phyloP scores from a whole-genome alignment of 1,284 basidiomycete genomes.

The Calocybe gambosa region DNA sequence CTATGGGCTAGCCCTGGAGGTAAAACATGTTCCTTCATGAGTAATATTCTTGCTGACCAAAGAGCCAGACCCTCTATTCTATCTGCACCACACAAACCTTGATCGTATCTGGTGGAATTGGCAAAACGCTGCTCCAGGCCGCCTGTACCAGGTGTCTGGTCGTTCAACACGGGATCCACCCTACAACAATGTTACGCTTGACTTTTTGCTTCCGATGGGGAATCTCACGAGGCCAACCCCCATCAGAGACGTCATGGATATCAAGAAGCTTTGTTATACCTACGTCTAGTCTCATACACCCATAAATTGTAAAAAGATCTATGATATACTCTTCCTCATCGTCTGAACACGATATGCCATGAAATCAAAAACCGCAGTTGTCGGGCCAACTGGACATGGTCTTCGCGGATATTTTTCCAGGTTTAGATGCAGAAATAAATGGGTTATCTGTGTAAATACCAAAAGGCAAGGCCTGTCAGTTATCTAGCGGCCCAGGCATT shows the following conservation, averaged over 20 bases:
- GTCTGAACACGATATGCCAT: no score
- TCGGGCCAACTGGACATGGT: no score
- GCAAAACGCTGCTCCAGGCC: slow-evolving; percentile 15
- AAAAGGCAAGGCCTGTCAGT: no score
- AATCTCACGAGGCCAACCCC: slow-evolving; percentile 16
- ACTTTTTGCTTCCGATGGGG: slow-evolving; percentile 17
- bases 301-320: no score
- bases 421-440: no score
- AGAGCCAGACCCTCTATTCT: slow-evolving; percentile 21
- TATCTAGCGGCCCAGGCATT: no score
- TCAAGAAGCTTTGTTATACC: slow-evolving; percentile 18
- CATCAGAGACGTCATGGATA: slow-evolving; percentile 22
- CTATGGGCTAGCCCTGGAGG: slow-evolving; percentile 11
- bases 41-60: not conserved
- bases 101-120: slow-evolving; percentile 23
- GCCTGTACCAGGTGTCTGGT: slow-evolving; percentile 20
- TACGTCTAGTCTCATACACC: no score
- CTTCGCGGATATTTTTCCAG: no score
- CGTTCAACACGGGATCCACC: slow-evolving; percentile 14
- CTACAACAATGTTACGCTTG: slow-evolving; percentile 18
- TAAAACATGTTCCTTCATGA: not conserved
- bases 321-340: no score
- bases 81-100: slow-evolving; percentile 23
- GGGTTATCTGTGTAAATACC: no score
- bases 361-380: no score